Evolutionary conservation across 2,329 filamentous ascomycete species (phyloP).

Genomic region (Ophiostoma angusticollis): DNA sequence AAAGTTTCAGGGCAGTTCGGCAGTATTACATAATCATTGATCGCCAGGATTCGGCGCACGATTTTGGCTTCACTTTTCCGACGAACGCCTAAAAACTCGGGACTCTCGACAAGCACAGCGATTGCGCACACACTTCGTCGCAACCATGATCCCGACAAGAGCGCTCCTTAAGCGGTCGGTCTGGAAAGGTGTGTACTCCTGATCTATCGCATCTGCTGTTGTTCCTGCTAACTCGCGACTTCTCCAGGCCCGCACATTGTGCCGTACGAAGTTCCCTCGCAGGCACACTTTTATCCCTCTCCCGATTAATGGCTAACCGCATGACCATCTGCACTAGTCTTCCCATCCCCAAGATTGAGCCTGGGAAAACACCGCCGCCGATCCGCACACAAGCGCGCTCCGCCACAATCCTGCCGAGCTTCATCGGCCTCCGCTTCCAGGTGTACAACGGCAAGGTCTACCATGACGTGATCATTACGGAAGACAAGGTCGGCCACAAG

Average conservation of each 20-base stretch:
- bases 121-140: background rate
- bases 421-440: constrained; percentile 80
- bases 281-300: background rate
- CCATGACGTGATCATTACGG: constrained; percentile 68
- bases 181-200: constrained; percentile 61
- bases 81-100: no score
- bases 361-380: constrained; percentile 52
- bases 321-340: constrained; percentile 27
- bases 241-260: constrained; percentile 37
- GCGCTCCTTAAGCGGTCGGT: constrained; percentile 62
- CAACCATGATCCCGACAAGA: constrained; percentile 54
- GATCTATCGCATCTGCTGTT: background rate
- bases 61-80: no score
- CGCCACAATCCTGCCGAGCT: constrained; percentile 83
- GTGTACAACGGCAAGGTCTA: constrained; percentile 88
- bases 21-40: no score
- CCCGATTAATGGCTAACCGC: background rate
- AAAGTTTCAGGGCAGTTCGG: no score
- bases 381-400: constrained; percentile 79
- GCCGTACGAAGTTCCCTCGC: constrained; percentile 29
- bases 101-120: constrained; percentile 11
- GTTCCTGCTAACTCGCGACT: constrained; percentile 13
- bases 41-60: no score
- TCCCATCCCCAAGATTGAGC: constrained; percentile 48
- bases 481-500: constrained; percentile 95